Percentiles rank a stretch among this genome's conserved stretches.
phyloP scores from a whole-genome alignment of 2,329 filamentous ascomycete genomes.

The Colletotrichum abscissum region DNA sequence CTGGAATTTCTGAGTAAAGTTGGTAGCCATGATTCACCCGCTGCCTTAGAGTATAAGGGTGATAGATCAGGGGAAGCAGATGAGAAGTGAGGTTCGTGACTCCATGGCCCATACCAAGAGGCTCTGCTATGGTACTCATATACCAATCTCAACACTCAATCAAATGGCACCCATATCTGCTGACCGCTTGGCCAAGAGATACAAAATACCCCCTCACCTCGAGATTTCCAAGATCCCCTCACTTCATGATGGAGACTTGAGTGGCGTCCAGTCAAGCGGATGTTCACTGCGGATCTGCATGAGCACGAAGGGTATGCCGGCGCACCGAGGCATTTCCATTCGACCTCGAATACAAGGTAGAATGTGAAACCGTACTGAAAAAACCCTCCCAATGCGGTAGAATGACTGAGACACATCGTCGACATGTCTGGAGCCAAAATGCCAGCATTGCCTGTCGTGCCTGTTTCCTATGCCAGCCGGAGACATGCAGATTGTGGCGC shows the following conservation, averaged over 20 bases:
- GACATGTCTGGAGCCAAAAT: background rate
- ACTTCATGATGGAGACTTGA: background rate
- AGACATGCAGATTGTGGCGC: conserved; percentile 16
- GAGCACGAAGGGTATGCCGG: background rate
- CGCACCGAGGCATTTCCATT: background rate
- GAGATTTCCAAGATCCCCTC: background rate
- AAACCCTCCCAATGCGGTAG: background rate
- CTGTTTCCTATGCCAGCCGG: background rate
- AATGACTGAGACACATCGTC: background rate
- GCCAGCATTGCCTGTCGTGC: background rate
- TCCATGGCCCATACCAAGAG: no score
- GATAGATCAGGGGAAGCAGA: background rate
- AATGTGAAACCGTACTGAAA: background rate
- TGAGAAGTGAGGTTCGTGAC: background rate
- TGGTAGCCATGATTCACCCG: conserved; percentile 41
- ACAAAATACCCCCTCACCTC: background rate
- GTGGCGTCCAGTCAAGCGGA: background rate
- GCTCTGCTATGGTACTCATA: background rate
- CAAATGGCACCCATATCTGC: background rate
- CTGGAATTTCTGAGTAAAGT: conserved; percentile 49
- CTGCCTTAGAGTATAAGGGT: background rate
- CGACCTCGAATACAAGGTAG: background rate
- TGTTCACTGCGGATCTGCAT: background rate
- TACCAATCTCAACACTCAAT: background rate
- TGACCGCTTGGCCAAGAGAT: background rate